These are phyloP conservation scores for Nannochloris sp. DNA, from an alignment of 139 green algal species.

Conservation along the genomic window DNA sequence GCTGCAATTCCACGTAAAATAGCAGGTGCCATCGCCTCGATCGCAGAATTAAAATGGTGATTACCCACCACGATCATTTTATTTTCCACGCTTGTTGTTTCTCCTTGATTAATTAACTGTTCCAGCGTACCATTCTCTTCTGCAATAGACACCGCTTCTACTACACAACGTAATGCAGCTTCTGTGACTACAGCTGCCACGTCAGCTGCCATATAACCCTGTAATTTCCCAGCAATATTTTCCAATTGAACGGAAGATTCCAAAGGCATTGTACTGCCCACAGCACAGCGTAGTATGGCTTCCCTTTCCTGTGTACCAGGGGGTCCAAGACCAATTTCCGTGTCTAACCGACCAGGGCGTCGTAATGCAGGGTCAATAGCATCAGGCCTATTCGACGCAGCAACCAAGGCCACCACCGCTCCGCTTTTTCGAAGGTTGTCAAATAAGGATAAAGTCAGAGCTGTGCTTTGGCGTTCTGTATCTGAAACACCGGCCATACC, in stretches of 20 bases:
- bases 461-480: constrained; percentile 2
- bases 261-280: constrained; percentile 47
- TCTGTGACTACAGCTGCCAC: constrained; percentile 14
- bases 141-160: constrained; percentile 2
- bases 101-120: not conserved
- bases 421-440: constrained; percentile 16
- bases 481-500: not conserved
- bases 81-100: not conserved
- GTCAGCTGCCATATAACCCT: constrained; percentile 26
- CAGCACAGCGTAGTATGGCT: constrained; percentile 75
- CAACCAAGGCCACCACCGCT: constrained; percentile 31
- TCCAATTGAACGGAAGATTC: constrained; percentile 52
- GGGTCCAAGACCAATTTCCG: constrained; percentile 83
- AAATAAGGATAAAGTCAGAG: constrained; percentile 12
- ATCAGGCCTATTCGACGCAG: constrained; percentile 89
- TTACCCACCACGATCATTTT: not conserved
- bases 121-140: not conserved
- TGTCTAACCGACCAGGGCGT: constrained; percentile 82
- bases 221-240: constrained; percentile 15
- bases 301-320: constrained; percentile 60
- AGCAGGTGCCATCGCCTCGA: not conserved
- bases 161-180: constrained; percentile 21
- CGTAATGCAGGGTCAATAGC: constrained; percentile 81
- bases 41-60: constrained; percentile 12
- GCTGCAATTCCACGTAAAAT: constrained; percentile 64